Conservation (phyloP, 1,139 yeast species). For the Nakaseomyces nivariensis region DNA sequence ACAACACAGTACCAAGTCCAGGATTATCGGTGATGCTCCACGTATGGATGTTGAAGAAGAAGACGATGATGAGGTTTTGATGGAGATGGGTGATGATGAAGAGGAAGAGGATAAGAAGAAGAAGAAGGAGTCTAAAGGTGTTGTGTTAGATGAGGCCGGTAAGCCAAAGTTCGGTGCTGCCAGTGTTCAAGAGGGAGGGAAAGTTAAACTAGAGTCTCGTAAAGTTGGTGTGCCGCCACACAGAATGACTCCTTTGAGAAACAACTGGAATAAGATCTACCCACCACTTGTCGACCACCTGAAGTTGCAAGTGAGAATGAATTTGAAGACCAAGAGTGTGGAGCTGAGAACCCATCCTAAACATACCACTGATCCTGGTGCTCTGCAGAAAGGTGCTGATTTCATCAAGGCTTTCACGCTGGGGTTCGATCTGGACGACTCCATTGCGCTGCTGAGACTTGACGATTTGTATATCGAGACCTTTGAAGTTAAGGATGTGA, state of each 20-base stretch:
- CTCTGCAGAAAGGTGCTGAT: slow-evolving; percentile 95
- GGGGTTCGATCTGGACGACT: slow-evolving; percentile 95
- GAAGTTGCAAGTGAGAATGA: slow-evolving; percentile 93
- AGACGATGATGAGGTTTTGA: slow-evolving; percentile 56
- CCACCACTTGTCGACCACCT: slow-evolving; percentile 93
- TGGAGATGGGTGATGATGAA: slow-evolving; percentile 36
- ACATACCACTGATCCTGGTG: slow-evolving; percentile 81
- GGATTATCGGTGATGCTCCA: slow-evolving; percentile 22
- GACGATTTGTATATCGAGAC: slow-evolving; percentile 96
- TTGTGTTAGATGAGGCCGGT: slow-evolving; percentile 76
- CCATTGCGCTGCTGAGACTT: slow-evolving; percentile 84
- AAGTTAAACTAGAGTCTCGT: slow-evolving; percentile 74
- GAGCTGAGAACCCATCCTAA: slow-evolving; percentile 74
- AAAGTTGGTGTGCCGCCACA: slow-evolving; percentile 94
- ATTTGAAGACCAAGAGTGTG: slow-evolving; percentile 71
- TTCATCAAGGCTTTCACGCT: slow-evolving; percentile 88
- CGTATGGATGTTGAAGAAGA: slow-evolving; percentile 19
- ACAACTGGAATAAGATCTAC: slow-evolving; percentile 85
- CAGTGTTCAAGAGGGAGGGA: slow-evolving; percentile 40
- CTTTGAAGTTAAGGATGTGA: slow-evolving; percentile 92
- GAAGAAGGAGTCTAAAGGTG: slow-evolving; percentile 37
- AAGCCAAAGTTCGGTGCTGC: slow-evolving; percentile 77
- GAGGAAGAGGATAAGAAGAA: slow-evolving; percentile 18
- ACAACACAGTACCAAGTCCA: slow-evolving; percentile 14
- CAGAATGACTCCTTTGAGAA: slow-evolving; percentile 85